Evolutionary conservation across 495 filamentous ascomycete genomes (phyloP).

Genomic region (Neurospora tetraspora): DNA sequence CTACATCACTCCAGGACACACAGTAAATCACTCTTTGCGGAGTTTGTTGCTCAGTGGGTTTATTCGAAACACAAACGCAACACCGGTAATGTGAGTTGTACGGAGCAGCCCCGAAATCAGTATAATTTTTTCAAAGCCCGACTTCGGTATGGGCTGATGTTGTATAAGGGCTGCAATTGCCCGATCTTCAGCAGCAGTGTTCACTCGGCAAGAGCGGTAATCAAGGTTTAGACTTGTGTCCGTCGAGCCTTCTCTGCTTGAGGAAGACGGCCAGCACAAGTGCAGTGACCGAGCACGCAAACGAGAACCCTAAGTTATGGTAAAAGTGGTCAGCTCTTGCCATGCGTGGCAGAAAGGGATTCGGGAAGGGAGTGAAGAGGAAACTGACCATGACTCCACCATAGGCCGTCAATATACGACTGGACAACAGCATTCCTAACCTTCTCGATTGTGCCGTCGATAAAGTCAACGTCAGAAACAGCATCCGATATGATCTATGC

Average conservation of each 20-base stretch:
- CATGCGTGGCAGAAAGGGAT: neutral
- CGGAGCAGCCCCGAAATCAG: no score
- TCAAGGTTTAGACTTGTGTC: neutral
- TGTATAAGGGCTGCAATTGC: neutral
- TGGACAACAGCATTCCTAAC: conserved; percentile 20
- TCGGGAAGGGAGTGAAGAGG: neutral
- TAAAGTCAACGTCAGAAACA: conserved; percentile 40
- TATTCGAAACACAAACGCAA: no score
- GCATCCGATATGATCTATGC: conserved; percentile 28
- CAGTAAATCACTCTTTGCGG: no score
- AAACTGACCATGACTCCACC: conserved; percentile 26
- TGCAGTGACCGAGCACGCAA: conserved; percentile 10
- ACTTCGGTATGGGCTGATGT: no score
- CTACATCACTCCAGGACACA: no score
- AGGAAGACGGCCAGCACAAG: conserved; percentile 17
- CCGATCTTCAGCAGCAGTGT: neutral
- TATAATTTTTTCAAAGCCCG: no score
- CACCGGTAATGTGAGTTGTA: no score
- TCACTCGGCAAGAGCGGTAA: neutral
- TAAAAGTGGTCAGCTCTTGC: neutral
- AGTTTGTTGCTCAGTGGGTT: no score
- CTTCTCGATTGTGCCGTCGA: conserved; percentile 31
- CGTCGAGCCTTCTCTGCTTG: conserved; percentile 11
- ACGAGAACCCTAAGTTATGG: conserved; percentile 11
- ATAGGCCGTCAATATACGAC: conserved; percentile 30